Conservation (phyloP, 257 asterid species). For the Parsonsia alboflavescens region DNA sequence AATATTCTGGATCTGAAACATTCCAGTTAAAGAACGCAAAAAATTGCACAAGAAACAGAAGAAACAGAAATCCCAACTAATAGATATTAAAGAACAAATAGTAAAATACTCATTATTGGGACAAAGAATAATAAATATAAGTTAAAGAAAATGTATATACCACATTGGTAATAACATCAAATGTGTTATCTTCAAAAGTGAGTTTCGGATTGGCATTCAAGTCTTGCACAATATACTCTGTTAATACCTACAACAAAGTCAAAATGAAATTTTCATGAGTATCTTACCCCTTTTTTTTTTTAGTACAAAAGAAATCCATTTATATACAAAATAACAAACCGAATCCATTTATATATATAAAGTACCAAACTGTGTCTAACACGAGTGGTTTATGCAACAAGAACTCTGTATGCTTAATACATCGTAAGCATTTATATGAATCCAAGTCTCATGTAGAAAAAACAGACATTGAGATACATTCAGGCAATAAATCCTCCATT, state of each 20-base stretch:
- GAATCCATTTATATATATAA: too few relatives aligned
- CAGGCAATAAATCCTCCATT: too few relatives aligned
- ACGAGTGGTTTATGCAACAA: too few relatives aligned
- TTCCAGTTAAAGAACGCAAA: background rate
- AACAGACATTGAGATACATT: too few relatives aligned
- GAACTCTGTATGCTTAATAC: too few relatives aligned
- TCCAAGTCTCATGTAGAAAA: too few relatives aligned
- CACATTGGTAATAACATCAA: constrained; percentile 84
- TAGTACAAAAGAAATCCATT: too few relatives aligned
- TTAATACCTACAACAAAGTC: constrained; percentile 58
- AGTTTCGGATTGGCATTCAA: constrained; percentile 74
- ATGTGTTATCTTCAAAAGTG: constrained; percentile 71
- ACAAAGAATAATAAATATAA: constrained; percentile 1
- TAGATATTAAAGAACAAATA: background rate
- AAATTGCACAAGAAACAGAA: background rate
- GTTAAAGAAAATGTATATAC: constrained; percentile 35
- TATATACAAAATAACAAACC: too few relatives aligned
- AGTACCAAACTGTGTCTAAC: too few relatives aligned
- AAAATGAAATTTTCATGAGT: constrained; percentile 8
- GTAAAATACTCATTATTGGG: background rate
- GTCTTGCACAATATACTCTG: constrained; percentile 90
- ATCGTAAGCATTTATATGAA: too few relatives aligned
- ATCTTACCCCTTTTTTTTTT: too few relatives aligned
- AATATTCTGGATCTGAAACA: background rate
- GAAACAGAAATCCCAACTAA: background rate